A percentile compares a stretch with the other conserved stretches of the same genome.
These are phyloP conservation scores for Solanum medicagineum DNA, from an alignment of 257 asterid genomes.

Conservation along the genomic window DNA sequence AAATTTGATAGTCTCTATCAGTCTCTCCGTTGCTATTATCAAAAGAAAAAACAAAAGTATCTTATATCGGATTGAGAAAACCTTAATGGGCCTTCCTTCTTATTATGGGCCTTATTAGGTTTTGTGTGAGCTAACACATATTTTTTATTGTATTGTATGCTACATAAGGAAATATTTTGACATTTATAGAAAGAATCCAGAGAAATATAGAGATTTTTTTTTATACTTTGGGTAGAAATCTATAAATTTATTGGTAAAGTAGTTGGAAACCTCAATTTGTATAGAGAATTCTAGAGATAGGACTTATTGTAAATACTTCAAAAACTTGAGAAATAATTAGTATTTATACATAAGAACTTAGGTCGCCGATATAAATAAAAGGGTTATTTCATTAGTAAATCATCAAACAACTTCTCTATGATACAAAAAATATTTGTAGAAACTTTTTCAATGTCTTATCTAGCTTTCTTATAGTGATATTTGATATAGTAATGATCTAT, in stretches of 20 bases:
- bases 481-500: neutral
- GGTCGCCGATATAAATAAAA: neutral
- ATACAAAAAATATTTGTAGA: neutral
- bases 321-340: neutral
- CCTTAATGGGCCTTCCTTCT: no score
- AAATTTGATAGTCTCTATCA: neutral
- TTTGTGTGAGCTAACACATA: rapidly evolving
- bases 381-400: no score
- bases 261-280: neutral
- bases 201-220: neutral
- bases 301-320: neutral
- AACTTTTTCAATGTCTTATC: neutral
- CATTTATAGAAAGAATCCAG: neutral
- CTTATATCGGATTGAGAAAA: neutral
- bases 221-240: no score
- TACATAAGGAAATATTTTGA: neutral
- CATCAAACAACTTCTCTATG: neutral
- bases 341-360: neutral
- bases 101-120: no score
- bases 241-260: neutral
- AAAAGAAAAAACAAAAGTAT: neutral
- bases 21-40: neutral
- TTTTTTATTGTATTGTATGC: neutral
- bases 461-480: neutral
- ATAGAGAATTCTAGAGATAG: neutral